These are phyloP conservation scores for Teratosphaeria nubilosa DNA, from an alignment of 2,329 filamentous ascomycete species.

Conservation along the genomic window DNA sequence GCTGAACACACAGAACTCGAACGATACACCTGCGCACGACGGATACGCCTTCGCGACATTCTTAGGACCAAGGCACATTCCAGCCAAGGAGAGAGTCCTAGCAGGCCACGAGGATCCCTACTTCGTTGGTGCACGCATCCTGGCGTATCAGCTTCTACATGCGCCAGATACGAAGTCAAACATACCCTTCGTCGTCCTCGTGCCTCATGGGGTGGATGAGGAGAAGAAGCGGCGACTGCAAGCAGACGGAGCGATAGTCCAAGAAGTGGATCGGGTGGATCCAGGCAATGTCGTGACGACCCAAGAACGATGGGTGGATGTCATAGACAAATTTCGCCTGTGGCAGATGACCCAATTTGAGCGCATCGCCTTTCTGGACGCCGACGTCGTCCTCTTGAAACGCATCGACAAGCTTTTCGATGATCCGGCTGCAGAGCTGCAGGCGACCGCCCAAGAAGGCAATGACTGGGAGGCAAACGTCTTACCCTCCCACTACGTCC, in stretches of 20 bases:
- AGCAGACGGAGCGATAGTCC: conserved; percentile 19
- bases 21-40: not conserved
- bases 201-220: conserved; percentile 16
- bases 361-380: conserved; percentile 26
- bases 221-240: conserved; percentile 17
- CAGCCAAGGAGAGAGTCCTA: not conserved
- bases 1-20: too few relatives aligned
- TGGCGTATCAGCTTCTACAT: conserved; percentile 23
- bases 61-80: not conserved
- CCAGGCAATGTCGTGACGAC: conserved; percentile 7
- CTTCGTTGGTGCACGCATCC: conserved; percentile 20
- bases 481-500: not conserved
- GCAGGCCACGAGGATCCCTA: conserved; percentile 14
- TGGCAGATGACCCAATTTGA: conserved; percentile 31
- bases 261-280: conserved; percentile 8
- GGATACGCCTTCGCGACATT: not conserved
- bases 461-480: conserved; percentile 15
- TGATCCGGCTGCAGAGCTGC: conserved; percentile 23
- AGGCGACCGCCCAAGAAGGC: conserved; percentile 21
- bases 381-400: conserved; percentile 22
- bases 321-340: conserved; percentile 30
- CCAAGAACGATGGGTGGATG: conserved; percentile 21
- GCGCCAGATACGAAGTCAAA: conserved; percentile 19
- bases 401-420: conserved; percentile 25
- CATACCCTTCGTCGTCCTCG: conserved; percentile 23